Base-by-base conservation (phyloP, 2,329 filamentous ascomycete genomes). In the Neopestalotiopsis clavispora region DNA sequence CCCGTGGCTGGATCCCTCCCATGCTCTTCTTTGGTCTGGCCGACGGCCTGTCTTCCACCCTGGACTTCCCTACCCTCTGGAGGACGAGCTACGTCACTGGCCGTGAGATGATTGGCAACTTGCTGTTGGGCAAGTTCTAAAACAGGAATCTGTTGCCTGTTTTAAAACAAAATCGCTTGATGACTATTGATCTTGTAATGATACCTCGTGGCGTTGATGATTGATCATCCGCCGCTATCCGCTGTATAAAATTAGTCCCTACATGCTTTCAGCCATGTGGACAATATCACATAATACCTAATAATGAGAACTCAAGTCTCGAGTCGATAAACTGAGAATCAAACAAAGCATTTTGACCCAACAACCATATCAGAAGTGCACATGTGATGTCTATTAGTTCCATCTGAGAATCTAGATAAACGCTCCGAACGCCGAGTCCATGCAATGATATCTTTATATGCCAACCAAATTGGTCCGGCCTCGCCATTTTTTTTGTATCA, bases 1-100 rank as follows among this genome's bases (percentile, higher is more conserved):
- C 93, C 61, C 86, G 91, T 73, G 94, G 94, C 72, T 97, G 94
- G 93, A 97, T 97, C 80, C 94, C 94, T 61, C 92, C 92, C 69
- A 97, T 97, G 94, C 84, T 97, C 65, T 92, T 92, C 80, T 97
- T 97, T 80, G 94, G 94, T 70, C 95, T 92, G 79, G 92, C 94
- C 71, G 94, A 97, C 81, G 90, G 89, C 61, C 86, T 97, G 69
- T 89, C 86, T 67, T 94, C 91, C 81, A 97, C 94, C 4, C 84
- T 97, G 73, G 94, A 97, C 80, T 88, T 97, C 78, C 89, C 88
- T n/a, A 97, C 94, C 1, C 80, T 97, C 76, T 96, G 92, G 92
- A 87, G 87, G 75, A 97, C 92, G n/a, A 88, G 88, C 42, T 85
- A 83, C 72, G 86, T 95, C 70, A 97, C 94, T 1, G 94, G 84